Conservation (phyloP, 805 yeast genomes). For the Yarrowia sp. region DNA sequence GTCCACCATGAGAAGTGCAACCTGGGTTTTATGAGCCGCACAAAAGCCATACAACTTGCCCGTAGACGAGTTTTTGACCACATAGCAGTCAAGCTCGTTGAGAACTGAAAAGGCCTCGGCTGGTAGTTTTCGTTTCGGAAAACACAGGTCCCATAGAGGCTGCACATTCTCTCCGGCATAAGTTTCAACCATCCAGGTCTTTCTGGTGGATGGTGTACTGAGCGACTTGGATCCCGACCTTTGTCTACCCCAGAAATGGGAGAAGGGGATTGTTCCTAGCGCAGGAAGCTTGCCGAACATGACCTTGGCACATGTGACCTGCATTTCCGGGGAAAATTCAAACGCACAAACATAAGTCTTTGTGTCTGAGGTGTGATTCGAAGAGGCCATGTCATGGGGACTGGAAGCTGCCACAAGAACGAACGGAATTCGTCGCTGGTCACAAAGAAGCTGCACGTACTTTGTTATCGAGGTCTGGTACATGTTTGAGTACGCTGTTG, state of each 20-base stretch:
- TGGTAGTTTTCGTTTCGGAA: conserved; percentile 21
- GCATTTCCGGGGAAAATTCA: conserved; percentile 63
- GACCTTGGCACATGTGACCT: conserved; percentile 58
- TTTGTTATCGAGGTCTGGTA: conserved; percentile 68
- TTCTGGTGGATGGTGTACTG: conserved; percentile 10
- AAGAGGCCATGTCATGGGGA: conserved; percentile 67
- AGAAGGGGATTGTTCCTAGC: conserved; percentile 59
- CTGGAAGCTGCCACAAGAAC: conserved; percentile 66
- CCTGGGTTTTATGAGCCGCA: conserved; percentile 40
- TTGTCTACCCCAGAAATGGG: conserved; percentile 21
- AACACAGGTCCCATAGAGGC: conserved; percentile 25
- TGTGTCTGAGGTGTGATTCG: conserved; percentile 52
- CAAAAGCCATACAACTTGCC: conserved; percentile 63
- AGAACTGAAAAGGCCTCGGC: conserved; percentile 12
- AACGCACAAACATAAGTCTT: conserved; percentile 66
- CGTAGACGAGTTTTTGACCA: conserved; percentile 52
- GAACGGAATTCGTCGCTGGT: conserved; percentile 58
- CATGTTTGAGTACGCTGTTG: conserved; percentile 66
- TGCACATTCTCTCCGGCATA: conserved; percentile 18
- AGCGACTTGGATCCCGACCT: not conserved
- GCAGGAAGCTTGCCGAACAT: conserved; percentile 63
- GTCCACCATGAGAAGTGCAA: conserved; percentile 60
- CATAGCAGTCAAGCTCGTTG: conserved; percentile 13
- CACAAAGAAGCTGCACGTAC: conserved; percentile 62
- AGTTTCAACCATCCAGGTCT: conserved; percentile 27